Base-by-base conservation (phyloP, 495 filamentous ascomycete genomes). In the Penicillium egyptiacum region DNA sequence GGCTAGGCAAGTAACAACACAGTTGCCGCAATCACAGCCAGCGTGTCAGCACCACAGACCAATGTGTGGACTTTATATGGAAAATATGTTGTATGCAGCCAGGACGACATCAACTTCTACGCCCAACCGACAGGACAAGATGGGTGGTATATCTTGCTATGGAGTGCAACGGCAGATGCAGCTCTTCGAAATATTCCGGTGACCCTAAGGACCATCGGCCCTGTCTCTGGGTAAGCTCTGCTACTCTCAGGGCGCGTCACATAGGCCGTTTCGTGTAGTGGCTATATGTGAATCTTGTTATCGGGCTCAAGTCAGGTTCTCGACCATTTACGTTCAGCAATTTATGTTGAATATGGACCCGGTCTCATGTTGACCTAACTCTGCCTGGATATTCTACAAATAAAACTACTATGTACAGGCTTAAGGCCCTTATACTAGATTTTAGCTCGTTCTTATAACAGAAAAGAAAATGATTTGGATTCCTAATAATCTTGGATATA, bases 151-250 rank as follows among this genome's bases (percentile, higher is more conserved):
- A 40, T 45, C n/a, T 56, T 75, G 35, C 50, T 62, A 26, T 74
- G 68, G 70, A 74, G 74, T 57, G 57, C 56, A 7, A 67, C 67
- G n/a, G 58, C 61, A 22, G 56, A 63, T 6, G 49, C 56, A n/a
- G 43, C 31, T 31, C 52, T 63, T 12, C 65, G 54, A n/a, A 50
- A 57, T 9, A 53, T 68, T 16, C 35, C 64, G 8, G 51, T 75
- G 39, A 61, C 57, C 23, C 40, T 72, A 47, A 68, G 60, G 26
- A 59, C 62, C 4, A 64, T 64, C 17, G 61, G 62, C 14, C 70
- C 72, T 17, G 17, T 11, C 5, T 26, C 25, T 55, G 17, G 52
- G 30, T 50, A 50, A 26, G 17, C 9, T 14, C 20, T 43, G 41
- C 10, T 39, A 10, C 9, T 30, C 10, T n/a, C 0, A 2, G 12